phyloP scores from a whole-genome alignment of 257 asterid species.

The Solanum medicagineum region DNA sequence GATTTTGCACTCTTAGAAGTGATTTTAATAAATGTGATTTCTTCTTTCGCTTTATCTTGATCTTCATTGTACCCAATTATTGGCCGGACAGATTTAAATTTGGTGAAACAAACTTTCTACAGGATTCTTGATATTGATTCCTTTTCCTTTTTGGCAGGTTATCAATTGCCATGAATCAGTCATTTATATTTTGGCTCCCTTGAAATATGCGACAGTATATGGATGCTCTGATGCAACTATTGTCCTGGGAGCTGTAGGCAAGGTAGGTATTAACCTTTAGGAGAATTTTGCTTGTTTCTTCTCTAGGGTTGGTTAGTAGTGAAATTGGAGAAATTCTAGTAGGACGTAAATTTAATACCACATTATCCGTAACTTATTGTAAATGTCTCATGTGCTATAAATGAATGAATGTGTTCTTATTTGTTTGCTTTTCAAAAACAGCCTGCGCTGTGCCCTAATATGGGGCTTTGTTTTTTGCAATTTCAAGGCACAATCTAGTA shows the following conservation, averaged over 20 bases:
- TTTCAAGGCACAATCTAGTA: neutral
- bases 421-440: neutral
- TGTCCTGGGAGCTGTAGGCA: conserved; percentile 94
- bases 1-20: neutral
- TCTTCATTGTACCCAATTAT: neutral
- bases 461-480: neutral
- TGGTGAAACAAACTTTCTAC: neutral
- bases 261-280: conserved; percentile 33
- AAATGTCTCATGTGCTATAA: neutral
- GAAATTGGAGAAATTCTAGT: neutral
- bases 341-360: neutral
- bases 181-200: conserved; percentile 82
- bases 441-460: neutral
- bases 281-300: neutral
- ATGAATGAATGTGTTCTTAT: neutral
- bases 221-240: conserved; percentile 99
- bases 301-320: neutral
- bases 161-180: conserved; percentile 95
- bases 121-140: neutral
- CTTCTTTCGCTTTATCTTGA: neutral
- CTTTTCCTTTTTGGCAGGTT: conserved; percentile 38
- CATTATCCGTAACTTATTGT: neutral
- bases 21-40: neutral
- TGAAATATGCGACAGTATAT: conserved; percentile 73
- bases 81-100: neutral